Base-by-base conservation (phyloP, 2,329 filamentous ascomycete genomes). In the Akanthomyces dipterigenus region DNA sequence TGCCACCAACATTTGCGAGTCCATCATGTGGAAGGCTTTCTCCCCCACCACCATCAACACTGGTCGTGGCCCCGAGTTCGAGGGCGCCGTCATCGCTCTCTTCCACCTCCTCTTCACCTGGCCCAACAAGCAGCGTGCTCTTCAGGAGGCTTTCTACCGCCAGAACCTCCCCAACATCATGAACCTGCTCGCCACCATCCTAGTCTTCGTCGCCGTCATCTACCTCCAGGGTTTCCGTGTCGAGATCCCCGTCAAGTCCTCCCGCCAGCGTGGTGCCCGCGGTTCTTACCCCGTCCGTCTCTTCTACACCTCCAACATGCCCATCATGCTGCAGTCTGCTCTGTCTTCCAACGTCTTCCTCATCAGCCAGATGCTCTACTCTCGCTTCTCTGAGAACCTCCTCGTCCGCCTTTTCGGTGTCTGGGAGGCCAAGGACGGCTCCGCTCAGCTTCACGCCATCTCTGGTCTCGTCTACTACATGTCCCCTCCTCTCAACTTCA, bases 301-400 rank as follows among this genome's bases (percentile, higher is more conserved):
- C 63, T 99, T 99, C 87, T 99, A 99, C 83, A 99, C 95, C 75
- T 97, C 93, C 77, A 99, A 99, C 89, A 99, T 99, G 96, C 95
- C 95, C 74, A 99, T 99, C 80, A 99, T 99, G 95, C 85, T 99
- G 76, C 96, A 99, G 83, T 98, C 93, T 53, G 95, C 95, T 69
- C 87, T 99, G 69, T 96, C 91, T 68, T 97, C 93, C 84, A 99
- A 99, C 84, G 87, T 99, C 79, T 99, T 99, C 88, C 83, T 99
- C 67, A 92, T 99, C 81, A 95, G 90, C 75, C 95, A 99, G 84
- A 98, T 98, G 93, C 87, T 99, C 68, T 98, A 96, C 87, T 96
- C 91, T 65, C 93, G 93, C 77, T 98, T 99, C 84, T 95, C 92
- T 51, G 95, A 99, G 81, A 99, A 99, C 84, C 88, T 99, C 65